Conservation (phyloP, 306 rosid genomes). For the Vigna radiata region DNA sequence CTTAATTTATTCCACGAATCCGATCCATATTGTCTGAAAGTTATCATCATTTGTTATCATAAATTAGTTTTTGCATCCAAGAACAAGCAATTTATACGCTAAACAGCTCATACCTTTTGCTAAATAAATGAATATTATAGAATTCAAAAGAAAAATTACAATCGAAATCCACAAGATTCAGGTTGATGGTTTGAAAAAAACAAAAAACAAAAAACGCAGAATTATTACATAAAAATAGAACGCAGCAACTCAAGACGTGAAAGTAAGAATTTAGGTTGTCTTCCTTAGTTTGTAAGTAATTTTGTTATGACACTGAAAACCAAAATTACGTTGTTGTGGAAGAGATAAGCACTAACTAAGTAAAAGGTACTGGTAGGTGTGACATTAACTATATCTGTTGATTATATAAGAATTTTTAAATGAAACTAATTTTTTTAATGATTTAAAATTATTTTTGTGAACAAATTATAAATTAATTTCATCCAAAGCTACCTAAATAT, state of each 20-base stretch:
- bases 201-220: neutral
- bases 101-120: no score
- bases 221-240: neutral
- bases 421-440: no score
- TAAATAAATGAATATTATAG: no score
- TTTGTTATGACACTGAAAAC: neutral
- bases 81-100: no score
- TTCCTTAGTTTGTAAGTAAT: slow-evolving; percentile 4
- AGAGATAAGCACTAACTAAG: neutral
- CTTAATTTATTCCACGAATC: neutral
- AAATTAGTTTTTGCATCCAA: no score
- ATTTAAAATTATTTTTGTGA: no score
- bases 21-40: no score
- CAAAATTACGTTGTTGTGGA: neutral
- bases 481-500: no score
- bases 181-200: neutral
- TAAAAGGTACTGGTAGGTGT: neutral
- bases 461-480: no score
- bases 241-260: neutral
- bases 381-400: neutral
- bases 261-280: neutral
- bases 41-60: neutral
- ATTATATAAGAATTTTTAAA: no score
- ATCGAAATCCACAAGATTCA: no score
- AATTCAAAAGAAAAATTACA: no score